Evolutionary conservation across 2,329 filamentous ascomycete genomes (phyloP), one percentile per base, ranked within the genome.

Genomic region (Penicillium sp.): DNA sequence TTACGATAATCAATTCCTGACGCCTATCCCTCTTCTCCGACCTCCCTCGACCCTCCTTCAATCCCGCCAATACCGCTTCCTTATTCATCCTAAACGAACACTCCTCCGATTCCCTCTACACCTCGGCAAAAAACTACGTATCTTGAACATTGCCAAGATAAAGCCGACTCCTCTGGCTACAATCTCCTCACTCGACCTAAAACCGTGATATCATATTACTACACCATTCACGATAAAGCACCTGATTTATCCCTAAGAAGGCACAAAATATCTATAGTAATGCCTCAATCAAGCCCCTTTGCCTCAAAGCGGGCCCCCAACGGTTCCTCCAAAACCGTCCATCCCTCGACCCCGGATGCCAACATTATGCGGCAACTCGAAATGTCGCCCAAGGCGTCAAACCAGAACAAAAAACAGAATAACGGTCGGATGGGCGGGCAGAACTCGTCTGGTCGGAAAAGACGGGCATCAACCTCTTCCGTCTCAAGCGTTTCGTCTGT

Each of bases 401-500:
- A 60, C 47, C 69, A 67, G 26, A 65, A 70, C 19, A 68, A 70
- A 45, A 75, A 72, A 53, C 63, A 68, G 17, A 72, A 68, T 55
- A 71, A 72, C 54, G 57, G 65, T 15, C 62, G 72, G 35, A 58
- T 72, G 40, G 58, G 70, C 42, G 68, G 67, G 24, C 61, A 65
- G 15, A 51, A 65, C 38, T 66, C 64, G 22, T 62, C 67, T 30
- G 72, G 75, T 33, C 70, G 72, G 57, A 78, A 78, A 61, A 68
- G 77, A 54, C 73, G 76, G 54, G 72, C 74, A 1, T 75, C 74
- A 1, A 68, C 75, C 22, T 73, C 75, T 7, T 77, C 76, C 4
- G 71, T 77, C 53, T 78, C 76, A 7, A 77, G 73, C 54, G 75
- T 78, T 13, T 78, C 75, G 3, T 76, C 74, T 0, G 70, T 78